Evolutionary conservation across 1,284 basidiomycete species (phyloP).

Genomic region (Pseudozyma sp.): DNA sequence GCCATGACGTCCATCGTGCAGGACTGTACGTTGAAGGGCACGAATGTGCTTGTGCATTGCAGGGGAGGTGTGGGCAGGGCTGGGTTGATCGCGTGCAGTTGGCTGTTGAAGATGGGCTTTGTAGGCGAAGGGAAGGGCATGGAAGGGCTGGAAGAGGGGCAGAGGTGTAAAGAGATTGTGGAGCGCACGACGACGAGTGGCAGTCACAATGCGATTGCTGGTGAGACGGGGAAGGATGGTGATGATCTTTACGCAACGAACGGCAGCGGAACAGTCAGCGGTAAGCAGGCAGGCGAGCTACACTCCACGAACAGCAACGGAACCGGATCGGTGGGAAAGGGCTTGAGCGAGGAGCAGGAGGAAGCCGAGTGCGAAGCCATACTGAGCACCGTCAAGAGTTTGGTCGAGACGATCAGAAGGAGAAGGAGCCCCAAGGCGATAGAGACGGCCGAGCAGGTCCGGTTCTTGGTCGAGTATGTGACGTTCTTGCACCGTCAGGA

Average conservation of each 20-base stretch:
- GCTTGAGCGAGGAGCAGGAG: constrained; percentile 1
- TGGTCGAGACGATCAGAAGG: constrained; percentile 60
- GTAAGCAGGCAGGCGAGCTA: neutral
- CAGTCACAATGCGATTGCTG: neutral
- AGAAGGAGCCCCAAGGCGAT: constrained; percentile 65
- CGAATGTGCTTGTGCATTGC: constrained; percentile 86
- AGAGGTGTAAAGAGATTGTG: constrained; percentile 12
- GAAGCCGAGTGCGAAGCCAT: constrained; percentile 31
- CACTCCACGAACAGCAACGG: too few species aligned
- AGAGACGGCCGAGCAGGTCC: constrained; percentile 67
- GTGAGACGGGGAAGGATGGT: neutral
- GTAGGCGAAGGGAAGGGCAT: constrained; percentile 51
- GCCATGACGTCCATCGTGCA: constrained; percentile 79
- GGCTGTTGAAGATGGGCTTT: constrained; percentile 91
- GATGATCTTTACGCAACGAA: neutral
- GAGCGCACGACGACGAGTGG: constrained; percentile 11
- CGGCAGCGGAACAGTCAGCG: neutral
- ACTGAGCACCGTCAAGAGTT: constrained; percentile 33
- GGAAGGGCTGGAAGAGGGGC: neutral
- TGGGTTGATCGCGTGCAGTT: constrained; percentile 89
- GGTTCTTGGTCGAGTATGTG: constrained; percentile 58
- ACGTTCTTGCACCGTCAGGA: constrained; percentile 57
- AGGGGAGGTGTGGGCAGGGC: constrained; percentile 94
- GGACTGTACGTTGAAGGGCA: constrained; percentile 80
- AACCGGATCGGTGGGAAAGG: too few species aligned